Conservation (phyloP, 2,329 filamentous ascomycete species). For the Elsinoe ampelina region DNA sequence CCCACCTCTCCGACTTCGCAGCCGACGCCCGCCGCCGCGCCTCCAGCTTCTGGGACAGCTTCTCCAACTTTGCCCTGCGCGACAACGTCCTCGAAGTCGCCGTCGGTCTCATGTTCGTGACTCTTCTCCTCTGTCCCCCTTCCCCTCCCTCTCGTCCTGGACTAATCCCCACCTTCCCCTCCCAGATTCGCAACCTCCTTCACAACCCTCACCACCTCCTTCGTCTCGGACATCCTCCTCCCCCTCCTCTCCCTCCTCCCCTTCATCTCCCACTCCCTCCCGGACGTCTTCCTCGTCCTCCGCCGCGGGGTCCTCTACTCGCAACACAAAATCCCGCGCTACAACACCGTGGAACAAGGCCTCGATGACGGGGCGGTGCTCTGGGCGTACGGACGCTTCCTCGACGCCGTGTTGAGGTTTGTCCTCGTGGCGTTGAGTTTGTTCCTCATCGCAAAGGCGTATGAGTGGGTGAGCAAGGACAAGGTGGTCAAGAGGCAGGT, state of each 20-base stretch:
- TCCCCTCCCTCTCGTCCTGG: not conserved
- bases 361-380: slow-evolving; percentile 62
- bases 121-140: not conserved
- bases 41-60: slow-evolving; percentile 50
- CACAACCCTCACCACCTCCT: slow-evolving; percentile 60
- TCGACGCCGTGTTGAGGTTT: slow-evolving; percentile 58
- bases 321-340: slow-evolving; percentile 37
- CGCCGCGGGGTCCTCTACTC: slow-evolving; percentile 45
- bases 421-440: slow-evolving; percentile 55
- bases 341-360: slow-evolving; percentile 62
- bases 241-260: slow-evolving; percentile 60
- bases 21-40: slow-evolving; percentile 33
- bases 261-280: slow-evolving; percentile 60
- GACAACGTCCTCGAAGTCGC: slow-evolving; percentile 70
- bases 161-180: slow-evolving; percentile 12
- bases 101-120: slow-evolving; percentile 59
- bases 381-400: slow-evolving; percentile 61
- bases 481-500: slow-evolving; percentile 62
- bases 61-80: slow-evolving; percentile 63
- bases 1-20: slow-evolving; percentile 6
- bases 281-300: slow-evolving; percentile 64
- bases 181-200: slow-evolving; percentile 59
- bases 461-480: slow-evolving; percentile 53
- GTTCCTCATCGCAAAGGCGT: slow-evolving; percentile 54
- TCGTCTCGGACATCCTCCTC: slow-evolving; percentile 61